These are phyloP conservation scores for Leccinum pachyderme DNA, from an alignment of 1,284 basidiomycete genomes.

Conservation along the genomic window DNA sequence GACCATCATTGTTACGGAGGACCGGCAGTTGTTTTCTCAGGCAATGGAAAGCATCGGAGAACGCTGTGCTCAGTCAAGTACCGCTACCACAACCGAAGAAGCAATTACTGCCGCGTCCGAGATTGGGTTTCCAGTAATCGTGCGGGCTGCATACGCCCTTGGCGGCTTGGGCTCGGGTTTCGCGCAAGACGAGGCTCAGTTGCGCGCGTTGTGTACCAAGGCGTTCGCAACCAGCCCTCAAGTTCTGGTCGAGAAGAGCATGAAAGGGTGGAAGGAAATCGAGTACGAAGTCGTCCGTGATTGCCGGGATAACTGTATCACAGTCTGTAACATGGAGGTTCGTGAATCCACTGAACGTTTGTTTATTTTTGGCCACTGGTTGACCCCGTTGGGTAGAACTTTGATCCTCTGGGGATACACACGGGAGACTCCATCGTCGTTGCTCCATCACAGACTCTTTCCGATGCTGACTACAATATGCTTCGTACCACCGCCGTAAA, in stretches of 20 bases:
- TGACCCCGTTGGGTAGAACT: slow-evolving; percentile 64
- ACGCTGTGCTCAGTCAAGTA: slow-evolving; percentile 86
- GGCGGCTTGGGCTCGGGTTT: slow-evolving; percentile 96
- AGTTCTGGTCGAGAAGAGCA: slow-evolving; percentile 96
- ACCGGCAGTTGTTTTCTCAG: slow-evolving; percentile 89
- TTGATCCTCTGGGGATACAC: slow-evolving; percentile 97
- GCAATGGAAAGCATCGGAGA: slow-evolving; percentile 98
- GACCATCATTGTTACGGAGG: slow-evolving; percentile 97
- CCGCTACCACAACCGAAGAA: slow-evolving; percentile 84
- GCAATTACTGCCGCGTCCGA: slow-evolving; percentile 79
- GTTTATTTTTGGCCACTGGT: background rate
- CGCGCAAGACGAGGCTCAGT: slow-evolving; percentile 85
- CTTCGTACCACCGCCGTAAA: slow-evolving; percentile 97
- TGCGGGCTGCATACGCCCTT: slow-evolving; percentile 94
- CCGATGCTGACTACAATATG: slow-evolving; percentile 99
- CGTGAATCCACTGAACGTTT: slow-evolving; percentile 27
- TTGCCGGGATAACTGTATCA: slow-evolving; percentile 97
- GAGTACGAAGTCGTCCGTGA: slow-evolving; percentile 99
- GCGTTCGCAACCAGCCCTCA: slow-evolving; percentile 97
- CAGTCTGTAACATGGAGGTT: slow-evolving; percentile 99
- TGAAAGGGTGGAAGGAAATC: slow-evolving; percentile 99
- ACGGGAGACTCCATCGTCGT: slow-evolving; percentile 99
- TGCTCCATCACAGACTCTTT: slow-evolving; percentile 96
- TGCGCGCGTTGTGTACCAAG: slow-evolving; percentile 85
- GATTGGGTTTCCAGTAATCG: slow-evolving; percentile 97